A percentile compares a stretch with the other conserved stretches of the same genome.
Conservation (phyloP, 2,329 filamentous ascomycete genomes). For the Davidsoniella eucalypti region DNA sequence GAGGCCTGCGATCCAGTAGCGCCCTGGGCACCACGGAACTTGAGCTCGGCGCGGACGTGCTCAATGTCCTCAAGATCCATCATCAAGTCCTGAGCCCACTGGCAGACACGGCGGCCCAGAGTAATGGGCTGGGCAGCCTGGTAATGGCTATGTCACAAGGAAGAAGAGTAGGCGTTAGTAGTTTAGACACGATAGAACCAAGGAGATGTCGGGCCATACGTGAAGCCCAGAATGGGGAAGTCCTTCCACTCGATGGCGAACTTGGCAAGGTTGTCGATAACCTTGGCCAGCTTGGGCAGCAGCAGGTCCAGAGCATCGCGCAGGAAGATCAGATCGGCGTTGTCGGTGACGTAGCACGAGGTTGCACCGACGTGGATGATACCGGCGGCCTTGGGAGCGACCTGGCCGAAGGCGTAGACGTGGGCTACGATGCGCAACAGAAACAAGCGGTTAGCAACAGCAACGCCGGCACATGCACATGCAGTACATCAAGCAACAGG, state of each 20-base stretch:
- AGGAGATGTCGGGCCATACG: conserved; percentile 1
- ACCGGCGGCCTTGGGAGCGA: conserved; percentile 60
- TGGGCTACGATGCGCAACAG: conserved; percentile 22
- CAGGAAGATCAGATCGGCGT: conserved; percentile 59
- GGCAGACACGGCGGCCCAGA: conserved; percentile 50
- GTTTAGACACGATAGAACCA: not conserved
- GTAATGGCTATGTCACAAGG: conserved; percentile 44
- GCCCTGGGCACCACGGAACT: conserved; percentile 51
- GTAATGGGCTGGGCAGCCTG: conserved; percentile 38
- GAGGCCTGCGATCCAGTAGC: conserved; percentile 58
- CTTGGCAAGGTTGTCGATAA: conserved; percentile 54
- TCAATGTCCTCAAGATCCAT: conserved; percentile 57
- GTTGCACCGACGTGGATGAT: conserved; percentile 68
- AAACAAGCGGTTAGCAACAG: conserved; percentile 28
- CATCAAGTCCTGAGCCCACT: conserved; percentile 49
- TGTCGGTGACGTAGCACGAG: conserved; percentile 49
- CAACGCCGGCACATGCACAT: not conserved
- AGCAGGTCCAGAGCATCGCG: conserved; percentile 52
- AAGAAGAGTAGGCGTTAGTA: not conserved
- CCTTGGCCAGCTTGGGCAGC: conserved; percentile 59
- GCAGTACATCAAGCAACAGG: not conserved
- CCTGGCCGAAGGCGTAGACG: conserved; percentile 58
- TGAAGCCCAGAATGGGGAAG: conserved; percentile 13
- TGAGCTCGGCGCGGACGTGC: conserved; percentile 47
- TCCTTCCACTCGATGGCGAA: conserved; percentile 62